Percentiles rank a stretch among this genome's conserved stretches.
phyloP scores from a whole-genome alignment of 352 stramenopile species.

The Globisporangium mamillatum region DNA sequence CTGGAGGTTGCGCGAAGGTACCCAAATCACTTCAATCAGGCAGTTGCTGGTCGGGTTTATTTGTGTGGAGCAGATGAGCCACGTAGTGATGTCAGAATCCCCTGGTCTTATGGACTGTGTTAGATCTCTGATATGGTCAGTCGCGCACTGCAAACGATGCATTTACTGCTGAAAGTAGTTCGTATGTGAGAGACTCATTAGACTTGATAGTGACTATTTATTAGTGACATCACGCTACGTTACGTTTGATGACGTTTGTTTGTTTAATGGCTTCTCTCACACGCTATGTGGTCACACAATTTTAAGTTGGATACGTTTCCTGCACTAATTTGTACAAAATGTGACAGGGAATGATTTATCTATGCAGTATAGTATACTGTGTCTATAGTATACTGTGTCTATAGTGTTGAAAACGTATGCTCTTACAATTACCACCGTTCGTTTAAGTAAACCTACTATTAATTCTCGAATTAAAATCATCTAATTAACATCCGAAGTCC shows the following conservation, averaged over 20 bases:
- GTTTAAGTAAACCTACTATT: background rate
- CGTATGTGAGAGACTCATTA: background rate
- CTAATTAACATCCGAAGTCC: background rate
- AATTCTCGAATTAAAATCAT: background rate
- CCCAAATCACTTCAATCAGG: background rate
- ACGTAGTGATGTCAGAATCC: background rate
- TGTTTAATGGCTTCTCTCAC: constrained; percentile 1
- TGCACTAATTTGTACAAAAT: background rate
- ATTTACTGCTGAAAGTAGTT: background rate
- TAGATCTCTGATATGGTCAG: background rate
- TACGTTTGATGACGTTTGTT: background rate
- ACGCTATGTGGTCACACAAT: background rate
- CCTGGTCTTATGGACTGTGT: background rate
- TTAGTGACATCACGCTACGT: background rate
- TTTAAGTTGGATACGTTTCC: background rate
- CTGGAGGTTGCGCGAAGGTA: background rate
- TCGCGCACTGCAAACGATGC: background rate
- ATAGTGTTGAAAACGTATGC: background rate
- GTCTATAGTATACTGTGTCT: background rate
- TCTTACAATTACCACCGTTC: background rate
- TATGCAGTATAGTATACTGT: background rate
- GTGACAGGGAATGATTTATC: background rate
- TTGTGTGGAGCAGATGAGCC: background rate
- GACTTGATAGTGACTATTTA: background rate
- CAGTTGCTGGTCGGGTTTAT: background rate